Percentiles rank a stretch among this genome's conserved stretches.
These are phyloP conservation scores for Neobulgaria alba DNA, from an alignment of 2,329 filamentous ascomycete genomes.

Conservation along the genomic window DNA sequence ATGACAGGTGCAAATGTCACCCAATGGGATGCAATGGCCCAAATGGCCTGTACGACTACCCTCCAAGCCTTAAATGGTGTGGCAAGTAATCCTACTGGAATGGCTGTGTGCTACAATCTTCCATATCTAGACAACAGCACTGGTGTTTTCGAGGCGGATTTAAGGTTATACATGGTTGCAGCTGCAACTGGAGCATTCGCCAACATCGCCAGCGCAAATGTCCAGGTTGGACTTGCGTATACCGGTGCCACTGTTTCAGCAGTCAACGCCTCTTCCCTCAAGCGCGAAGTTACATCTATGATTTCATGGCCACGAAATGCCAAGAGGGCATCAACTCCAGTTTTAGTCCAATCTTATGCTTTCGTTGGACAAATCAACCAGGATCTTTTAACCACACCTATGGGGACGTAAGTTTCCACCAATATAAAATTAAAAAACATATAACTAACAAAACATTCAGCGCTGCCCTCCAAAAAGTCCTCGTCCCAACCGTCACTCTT, in stretches of 20 bases:
- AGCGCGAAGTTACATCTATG: constrained; percentile 13
- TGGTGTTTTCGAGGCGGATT: constrained; percentile 67
- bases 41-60: constrained; percentile 48
- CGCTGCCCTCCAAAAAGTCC: constrained; percentile 44
- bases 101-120: constrained; percentile 77
- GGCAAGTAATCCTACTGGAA: constrained; percentile 64
- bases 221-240: constrained; percentile 48
- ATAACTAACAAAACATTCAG: constrained; percentile 30
- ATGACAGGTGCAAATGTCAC: constrained; percentile 35
- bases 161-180: constrained; percentile 65
- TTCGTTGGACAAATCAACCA: constrained; percentile 62
- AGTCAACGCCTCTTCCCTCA: constrained; percentile 28
- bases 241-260: constrained; percentile 43
- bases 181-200: constrained; percentile 44
- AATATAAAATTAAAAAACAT: constrained; percentile 22
- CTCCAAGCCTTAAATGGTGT: constrained; percentile 45
- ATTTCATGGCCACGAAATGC: constrained; percentile 14
- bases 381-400: constrained; percentile 42
- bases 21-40: constrained; percentile 47
- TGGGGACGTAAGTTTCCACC: constrained; percentile 48
- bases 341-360: constrained; percentile 53
- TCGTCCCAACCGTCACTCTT: constrained; percentile 62
- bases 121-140: constrained; percentile 57
- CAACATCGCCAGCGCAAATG: constrained; percentile 41
- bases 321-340: constrained; percentile 22